phyloP scores from a whole-genome alignment of 2,329 filamentous ascomycete genomes.

The Exophiala xenobiotica region DNA sequence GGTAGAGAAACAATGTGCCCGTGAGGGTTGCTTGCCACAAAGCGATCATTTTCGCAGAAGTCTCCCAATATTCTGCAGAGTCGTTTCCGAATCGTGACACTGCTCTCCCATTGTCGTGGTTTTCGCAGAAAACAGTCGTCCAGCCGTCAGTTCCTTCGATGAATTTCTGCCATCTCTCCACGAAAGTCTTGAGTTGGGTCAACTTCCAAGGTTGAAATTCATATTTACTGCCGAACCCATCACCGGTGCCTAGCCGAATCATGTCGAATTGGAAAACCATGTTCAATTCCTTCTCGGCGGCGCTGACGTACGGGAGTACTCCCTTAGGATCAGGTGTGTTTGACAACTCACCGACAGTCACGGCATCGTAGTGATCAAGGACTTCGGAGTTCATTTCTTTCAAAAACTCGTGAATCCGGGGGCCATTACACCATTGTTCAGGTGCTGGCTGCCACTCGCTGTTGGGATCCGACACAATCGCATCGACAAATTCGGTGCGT shows the following conservation, averaged over 20 bases:
- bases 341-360: slow-evolving; percentile 61
- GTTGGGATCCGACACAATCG: slow-evolving; percentile 50
- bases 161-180: slow-evolving; percentile 59
- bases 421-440: slow-evolving; percentile 48
- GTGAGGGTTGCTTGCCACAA: slow-evolving; percentile 55
- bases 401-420: slow-evolving; percentile 57
- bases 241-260: slow-evolving; percentile 35
- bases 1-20: slow-evolving; percentile 56
- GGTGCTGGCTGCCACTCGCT: slow-evolving; percentile 45
- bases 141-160: slow-evolving; percentile 57
- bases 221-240: neutral
- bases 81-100: slow-evolving; percentile 57
- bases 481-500: slow-evolving; percentile 30
- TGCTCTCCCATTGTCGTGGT: slow-evolving; percentile 63
- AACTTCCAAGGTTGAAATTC: slow-evolving; percentile 44
- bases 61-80: slow-evolving; percentile 47
- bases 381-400: slow-evolving; percentile 53
- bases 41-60: slow-evolving; percentile 60
- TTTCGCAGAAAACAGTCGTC: slow-evolving; percentile 65
- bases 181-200: slow-evolving; percentile 51
- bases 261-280: slow-evolving; percentile 72
- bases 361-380: slow-evolving; percentile 56
- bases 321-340: slow-evolving; percentile 46
- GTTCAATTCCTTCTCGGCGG: slow-evolving; percentile 53
- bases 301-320: slow-evolving; percentile 50